These are phyloP conservation scores for Pythium angustatum DNA, from an alignment of 352 stramenopile genomes.

Conservation along the genomic window DNA sequence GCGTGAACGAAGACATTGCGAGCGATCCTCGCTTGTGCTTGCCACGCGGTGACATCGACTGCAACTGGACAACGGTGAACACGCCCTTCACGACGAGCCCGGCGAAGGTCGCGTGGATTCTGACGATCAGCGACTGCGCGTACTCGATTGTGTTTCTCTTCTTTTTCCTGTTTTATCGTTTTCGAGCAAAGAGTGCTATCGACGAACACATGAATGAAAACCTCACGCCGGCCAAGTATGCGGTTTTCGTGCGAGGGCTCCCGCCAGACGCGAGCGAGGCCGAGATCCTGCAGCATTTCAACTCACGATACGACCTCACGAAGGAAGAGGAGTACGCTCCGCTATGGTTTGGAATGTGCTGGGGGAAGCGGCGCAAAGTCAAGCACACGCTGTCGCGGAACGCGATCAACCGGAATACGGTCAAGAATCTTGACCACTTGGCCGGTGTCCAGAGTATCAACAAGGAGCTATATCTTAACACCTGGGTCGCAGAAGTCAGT, in stretches of 20 bases:
- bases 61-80: constrained; percentile 58
- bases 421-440: constrained; percentile 73
- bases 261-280: constrained; percentile 58
- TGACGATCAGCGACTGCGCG: constrained; percentile 57
- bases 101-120: constrained; percentile 66
- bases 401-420: constrained; percentile 44
- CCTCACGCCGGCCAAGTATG: constrained; percentile 79
- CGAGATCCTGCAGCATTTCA: constrained; percentile 81
- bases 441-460: constrained; percentile 38
- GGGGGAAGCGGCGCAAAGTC: constrained; percentile 47
- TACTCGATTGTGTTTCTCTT: constrained; percentile 75
- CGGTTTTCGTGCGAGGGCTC: constrained; percentile 73
- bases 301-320: constrained; percentile 66
- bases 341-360: constrained; percentile 69
- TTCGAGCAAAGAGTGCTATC: constrained; percentile 46
- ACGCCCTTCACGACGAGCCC: constrained; percentile 71
- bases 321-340: constrained; percentile 62
- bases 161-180: constrained; percentile 61
- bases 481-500: constrained; percentile 88
- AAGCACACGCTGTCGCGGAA: constrained; percentile 48
- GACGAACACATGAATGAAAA: constrained; percentile 74
- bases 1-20: constrained; percentile 59
- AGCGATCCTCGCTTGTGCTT: constrained; percentile 46
- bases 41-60: constrained; percentile 65
- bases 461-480: constrained; percentile 69